Evolutionary conservation across 257 asterid genomes (phyloP).

Genomic region (Ilex asprella): DNA sequence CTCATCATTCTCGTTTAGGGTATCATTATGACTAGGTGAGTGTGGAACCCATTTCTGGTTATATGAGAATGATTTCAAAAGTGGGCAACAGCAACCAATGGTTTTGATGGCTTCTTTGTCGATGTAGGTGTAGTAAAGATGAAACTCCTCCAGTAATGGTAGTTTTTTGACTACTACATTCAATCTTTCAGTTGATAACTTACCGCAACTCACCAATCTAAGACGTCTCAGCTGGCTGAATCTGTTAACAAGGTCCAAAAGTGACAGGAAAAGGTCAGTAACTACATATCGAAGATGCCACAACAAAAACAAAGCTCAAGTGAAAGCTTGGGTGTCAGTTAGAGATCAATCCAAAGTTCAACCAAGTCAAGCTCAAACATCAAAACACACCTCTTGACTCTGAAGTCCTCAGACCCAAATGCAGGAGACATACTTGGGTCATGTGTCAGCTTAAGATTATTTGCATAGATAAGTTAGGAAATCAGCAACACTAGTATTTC

Average conservation of each 20-base stretch:
- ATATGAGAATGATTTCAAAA: conserved; percentile 28
- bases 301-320: no score
- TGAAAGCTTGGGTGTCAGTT: no score
- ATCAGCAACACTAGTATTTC: no score
- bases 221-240: conserved; percentile 34
- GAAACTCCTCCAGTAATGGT: conserved; percentile 45
- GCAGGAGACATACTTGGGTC: no score
- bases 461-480: no score
- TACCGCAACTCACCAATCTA: conserved; percentile 15
- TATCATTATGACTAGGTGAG: neutral
- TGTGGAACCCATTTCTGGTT: conserved; percentile 2
- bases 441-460: no score
- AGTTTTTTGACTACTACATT: conserved; percentile 23
- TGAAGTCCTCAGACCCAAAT: no score
- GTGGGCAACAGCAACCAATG: conserved; percentile 35
- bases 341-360: no score
- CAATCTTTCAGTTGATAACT: conserved; percentile 14
- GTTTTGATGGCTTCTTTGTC: conserved; percentile 9
- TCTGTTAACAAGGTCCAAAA: conserved; percentile 20
- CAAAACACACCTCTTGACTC: no score
- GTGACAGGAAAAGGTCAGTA: no score
- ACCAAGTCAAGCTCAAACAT: no score
- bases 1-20: conserved; percentile 4
- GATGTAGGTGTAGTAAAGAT: conserved; percentile 13
- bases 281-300: no score